A percentile compares a stretch with the other conserved stretches of the same genome.
phyloP scores from a whole-genome alignment of 495 filamentous ascomycete genomes.

The Hapsidospora chrysogenum region DNA sequence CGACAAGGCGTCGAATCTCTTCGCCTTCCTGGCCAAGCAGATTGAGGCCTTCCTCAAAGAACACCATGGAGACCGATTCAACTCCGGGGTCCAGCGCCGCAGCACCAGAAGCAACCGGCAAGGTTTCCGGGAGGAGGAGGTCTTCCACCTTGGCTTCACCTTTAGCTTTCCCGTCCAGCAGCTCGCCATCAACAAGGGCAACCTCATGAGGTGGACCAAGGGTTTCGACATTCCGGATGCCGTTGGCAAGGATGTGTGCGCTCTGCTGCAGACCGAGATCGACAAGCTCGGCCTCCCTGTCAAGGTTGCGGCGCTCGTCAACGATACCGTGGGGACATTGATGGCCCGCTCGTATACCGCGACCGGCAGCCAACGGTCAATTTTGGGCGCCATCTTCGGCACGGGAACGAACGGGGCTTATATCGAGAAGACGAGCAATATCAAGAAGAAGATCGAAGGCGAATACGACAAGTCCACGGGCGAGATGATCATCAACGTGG shows the following conservation, averaged over 20 bases:
- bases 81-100: conserved; percentile 44
- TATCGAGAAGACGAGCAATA: conserved; percentile 53
- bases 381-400: conserved; percentile 86
- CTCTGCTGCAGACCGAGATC: conserved; percentile 77
- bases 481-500: conserved; percentile 94
- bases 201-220: conserved; percentile 92
- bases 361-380: conserved; percentile 69
- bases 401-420: conserved; percentile 94
- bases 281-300: conserved; percentile 77
- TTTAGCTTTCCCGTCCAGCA: conserved; percentile 97
- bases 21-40: conserved; percentile 83
- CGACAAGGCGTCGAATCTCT: conserved; percentile 72
- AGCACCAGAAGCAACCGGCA: conserved; percentile 34
- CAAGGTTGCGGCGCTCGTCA: conserved; percentile 84
- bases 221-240: conserved; percentile 91
- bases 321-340: conserved; percentile 92
- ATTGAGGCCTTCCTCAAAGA: conserved; percentile 72
- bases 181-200: conserved; percentile 81
- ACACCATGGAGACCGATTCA: conserved; percentile 84
- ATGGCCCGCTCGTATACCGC: conserved; percentile 95
- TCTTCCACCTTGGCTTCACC: conserved; percentile 89
- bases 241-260: conserved; percentile 86
- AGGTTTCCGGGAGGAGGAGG: conserved; percentile 43
- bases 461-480: conserved; percentile 71
- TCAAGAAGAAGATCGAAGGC: conserved; percentile 47